Percentiles rank a stretch among this genome's conserved stretches.
These are phyloP conservation scores for Lipomyces sp. DNA, from an alignment of 805 yeast genomes.

Conservation along the genomic window DNA sequence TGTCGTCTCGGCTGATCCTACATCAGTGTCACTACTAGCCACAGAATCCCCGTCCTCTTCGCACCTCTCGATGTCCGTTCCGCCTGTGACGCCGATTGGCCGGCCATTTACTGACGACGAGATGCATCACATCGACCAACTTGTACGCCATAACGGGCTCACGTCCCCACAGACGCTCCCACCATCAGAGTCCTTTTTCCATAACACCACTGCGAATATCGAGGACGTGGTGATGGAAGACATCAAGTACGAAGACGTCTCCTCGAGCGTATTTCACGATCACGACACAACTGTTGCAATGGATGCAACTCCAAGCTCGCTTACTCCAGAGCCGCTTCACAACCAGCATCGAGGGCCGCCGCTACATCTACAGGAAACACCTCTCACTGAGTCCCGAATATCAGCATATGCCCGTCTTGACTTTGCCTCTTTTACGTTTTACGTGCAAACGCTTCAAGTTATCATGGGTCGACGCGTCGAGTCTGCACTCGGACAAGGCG, in stretches of 20 bases:
- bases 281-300: too few relatives aligned
- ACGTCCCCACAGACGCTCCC: constrained; percentile 13
- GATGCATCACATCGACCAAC: too few relatives aligned
- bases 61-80: too few relatives aligned
- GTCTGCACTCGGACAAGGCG: constrained; percentile 41
- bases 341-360: background rate
- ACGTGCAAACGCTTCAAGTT: constrained; percentile 93
- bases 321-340: background rate
- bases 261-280: too few relatives aligned
- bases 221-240: constrained; percentile 4
- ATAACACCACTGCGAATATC: too few relatives aligned
- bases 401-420: constrained; percentile 59
- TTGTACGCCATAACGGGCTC: background rate
- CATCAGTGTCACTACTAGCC: background rate
- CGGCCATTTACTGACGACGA: too few relatives aligned
- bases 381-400: constrained; percentile 34
- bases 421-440: constrained; percentile 88
- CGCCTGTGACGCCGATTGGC: too few relatives aligned
- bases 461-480: constrained; percentile 87
- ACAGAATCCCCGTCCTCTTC: background rate
- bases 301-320: background rate
- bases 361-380: background rate
- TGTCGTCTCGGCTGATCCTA: too few relatives aligned
- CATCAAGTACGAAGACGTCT: background rate
- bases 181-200: constrained; percentile 9